Evolutionary conservation across 208 protist genomes (phyloP).

Genomic region (Leishmania tarentolae): DNA sequence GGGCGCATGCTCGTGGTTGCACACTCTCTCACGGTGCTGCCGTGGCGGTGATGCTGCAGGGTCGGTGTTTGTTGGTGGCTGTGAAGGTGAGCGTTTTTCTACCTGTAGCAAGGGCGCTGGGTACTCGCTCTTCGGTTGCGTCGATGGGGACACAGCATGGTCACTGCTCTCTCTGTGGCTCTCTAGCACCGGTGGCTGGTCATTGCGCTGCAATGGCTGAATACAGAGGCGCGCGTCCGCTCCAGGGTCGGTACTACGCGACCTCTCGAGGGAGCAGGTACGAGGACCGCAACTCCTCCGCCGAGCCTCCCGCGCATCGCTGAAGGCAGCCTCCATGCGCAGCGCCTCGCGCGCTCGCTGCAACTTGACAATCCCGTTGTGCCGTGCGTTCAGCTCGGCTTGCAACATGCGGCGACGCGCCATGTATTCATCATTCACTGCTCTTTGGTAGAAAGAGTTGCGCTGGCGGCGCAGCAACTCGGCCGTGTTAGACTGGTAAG

Average conservation of each 20-base stretch:
- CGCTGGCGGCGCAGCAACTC: slow-evolving; percentile 68
- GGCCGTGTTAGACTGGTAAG: slow-evolving; percentile 52
- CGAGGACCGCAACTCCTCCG: not conserved
- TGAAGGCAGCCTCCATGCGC: slow-evolving; percentile 23
- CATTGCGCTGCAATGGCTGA: not conserved
- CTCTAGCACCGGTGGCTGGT: not conserved
- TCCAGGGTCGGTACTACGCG: slow-evolving; percentile 2
- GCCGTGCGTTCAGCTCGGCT: slow-evolving; percentile 61
- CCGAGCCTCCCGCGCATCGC: slow-evolving; percentile 2
- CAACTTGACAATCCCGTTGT: slow-evolving; percentile 38
- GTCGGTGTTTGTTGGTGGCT: not conserved
- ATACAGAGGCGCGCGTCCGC: not conserved
- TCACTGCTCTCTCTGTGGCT: slow-evolving; percentile 2
- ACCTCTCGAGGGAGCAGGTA: not conserved
- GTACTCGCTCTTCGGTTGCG: not conserved
- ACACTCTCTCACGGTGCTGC: not conserved
- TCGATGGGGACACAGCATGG: not conserved
- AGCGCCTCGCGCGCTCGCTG: slow-evolving; percentile 23
- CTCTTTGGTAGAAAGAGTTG: slow-evolving; percentile 51
- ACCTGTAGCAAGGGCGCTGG: not conserved
- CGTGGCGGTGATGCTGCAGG: not conserved
- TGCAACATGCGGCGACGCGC: slow-evolving; percentile 62
- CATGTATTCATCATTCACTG: slow-evolving; percentile 53
- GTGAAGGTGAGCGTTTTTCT: not conserved
- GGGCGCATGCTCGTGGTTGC: not conserved